These are phyloP conservation scores for Hypoxylon sp. DNA, from an alignment of 2,329 filamentous ascomycete genomes.

Conservation along the genomic window DNA sequence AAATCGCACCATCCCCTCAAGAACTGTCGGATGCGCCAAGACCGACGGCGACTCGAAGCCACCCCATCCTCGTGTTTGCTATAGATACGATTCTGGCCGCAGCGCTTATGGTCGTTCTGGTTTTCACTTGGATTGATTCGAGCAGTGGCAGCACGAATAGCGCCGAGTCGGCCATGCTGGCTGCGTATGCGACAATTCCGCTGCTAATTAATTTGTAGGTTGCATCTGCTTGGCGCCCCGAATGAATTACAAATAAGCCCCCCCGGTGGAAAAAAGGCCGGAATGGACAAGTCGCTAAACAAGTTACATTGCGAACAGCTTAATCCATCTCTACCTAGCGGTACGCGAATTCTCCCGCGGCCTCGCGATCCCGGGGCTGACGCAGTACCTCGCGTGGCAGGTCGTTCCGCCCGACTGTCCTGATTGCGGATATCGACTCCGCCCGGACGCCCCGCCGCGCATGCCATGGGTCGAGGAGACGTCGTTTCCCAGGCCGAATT, in stretches of 20 bases:
- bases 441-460: slow-evolving; percentile 50
- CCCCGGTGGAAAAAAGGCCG: background rate
- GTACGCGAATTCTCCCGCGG: slow-evolving; percentile 58
- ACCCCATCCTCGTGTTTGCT: slow-evolving; percentile 58
- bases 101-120: slow-evolving; percentile 58
- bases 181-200: slow-evolving; percentile 61
- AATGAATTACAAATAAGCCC: background rate
- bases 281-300: slow-evolving; percentile 7
- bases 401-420: slow-evolving; percentile 59
- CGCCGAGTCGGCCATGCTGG: slow-evolving; percentile 58
- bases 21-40: slow-evolving; percentile 13
- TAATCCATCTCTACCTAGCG: slow-evolving; percentile 58
- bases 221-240: background rate
- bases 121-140: slow-evolving; percentile 58
- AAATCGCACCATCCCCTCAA: slow-evolving; percentile 18
- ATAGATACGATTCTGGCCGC: slow-evolving; percentile 57
- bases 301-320: slow-evolving; percentile 45
- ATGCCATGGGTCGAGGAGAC: slow-evolving; percentile 46
- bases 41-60: slow-evolving; percentile 17
- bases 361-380: slow-evolving; percentile 57
- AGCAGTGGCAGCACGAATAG: slow-evolving; percentile 38
- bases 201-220: slow-evolving; percentile 60
- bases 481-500: slow-evolving; percentile 31
- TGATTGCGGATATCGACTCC: slow-evolving; percentile 58
- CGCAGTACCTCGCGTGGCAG: slow-evolving; percentile 59